Conservation (phyloP, 1,139 yeast genomes). For the Zygosaccharomyces sapae region DNA sequence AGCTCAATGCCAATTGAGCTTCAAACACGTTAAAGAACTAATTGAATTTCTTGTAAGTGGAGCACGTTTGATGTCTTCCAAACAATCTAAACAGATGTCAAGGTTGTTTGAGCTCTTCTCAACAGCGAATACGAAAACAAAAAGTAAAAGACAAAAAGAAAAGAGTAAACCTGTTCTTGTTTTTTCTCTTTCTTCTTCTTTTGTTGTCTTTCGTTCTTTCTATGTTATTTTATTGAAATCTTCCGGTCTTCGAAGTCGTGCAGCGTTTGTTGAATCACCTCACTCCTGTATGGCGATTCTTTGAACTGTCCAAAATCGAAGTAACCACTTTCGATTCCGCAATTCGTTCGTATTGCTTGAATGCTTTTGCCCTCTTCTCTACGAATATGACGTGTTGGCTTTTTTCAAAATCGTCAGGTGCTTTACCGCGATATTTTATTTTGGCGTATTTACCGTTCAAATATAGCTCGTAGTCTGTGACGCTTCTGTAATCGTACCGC, state of each 20-base stretch:
- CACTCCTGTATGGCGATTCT: background rate
- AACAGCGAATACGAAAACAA: background rate
- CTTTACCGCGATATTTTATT: background rate
- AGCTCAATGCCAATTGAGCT: slow-evolving; percentile 4
- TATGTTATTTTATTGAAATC: background rate
- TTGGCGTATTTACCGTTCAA: background rate
- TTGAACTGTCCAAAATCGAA: background rate
- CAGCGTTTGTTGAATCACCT: background rate
- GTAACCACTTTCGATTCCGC: background rate
- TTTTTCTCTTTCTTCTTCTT: background rate
- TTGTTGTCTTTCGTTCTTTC: background rate
- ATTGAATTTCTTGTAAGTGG: background rate
- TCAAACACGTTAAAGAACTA: background rate
- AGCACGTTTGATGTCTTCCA: background rate
- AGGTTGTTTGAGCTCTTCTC: background rate
- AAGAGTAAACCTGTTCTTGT: background rate
- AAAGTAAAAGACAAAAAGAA: background rate
- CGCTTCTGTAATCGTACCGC: background rate
- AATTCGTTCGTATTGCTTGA: background rate
- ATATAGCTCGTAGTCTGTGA: background rate
- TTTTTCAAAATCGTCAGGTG: background rate
- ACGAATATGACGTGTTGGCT: background rate
- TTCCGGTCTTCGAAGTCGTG: background rate
- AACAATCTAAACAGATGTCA: background rate
- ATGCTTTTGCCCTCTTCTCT: background rate